Conservation (phyloP, 2,329 filamentous ascomycete species). For the Fusarium sp. region DNA sequence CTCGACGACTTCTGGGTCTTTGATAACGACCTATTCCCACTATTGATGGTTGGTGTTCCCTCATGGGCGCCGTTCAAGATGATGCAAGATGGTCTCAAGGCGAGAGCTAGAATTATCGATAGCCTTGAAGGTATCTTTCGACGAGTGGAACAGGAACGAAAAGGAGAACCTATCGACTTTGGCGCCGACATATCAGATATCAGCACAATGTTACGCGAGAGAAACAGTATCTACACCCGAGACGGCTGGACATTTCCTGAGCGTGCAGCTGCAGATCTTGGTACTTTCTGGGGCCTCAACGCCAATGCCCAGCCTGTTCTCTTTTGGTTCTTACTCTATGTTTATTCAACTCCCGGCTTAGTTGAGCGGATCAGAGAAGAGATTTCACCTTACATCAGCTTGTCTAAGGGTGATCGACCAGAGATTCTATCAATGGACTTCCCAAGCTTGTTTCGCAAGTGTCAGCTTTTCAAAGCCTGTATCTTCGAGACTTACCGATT, state of each 20-base stretch:
- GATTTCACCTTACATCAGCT: constrained; percentile 13
- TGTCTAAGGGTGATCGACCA: neutral
- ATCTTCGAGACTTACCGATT: constrained; percentile 43
- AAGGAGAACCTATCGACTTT: constrained; percentile 28
- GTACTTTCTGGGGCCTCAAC: constrained; percentile 40
- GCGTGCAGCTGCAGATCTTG: constrained; percentile 20
- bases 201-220: constrained; percentile 23
- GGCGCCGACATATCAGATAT: constrained; percentile 34
- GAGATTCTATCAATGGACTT: constrained; percentile 35
- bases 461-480: constrained; percentile 41
- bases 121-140: constrained; percentile 15
- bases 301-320: constrained; percentile 41
- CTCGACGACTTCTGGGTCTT: constrained; percentile 43
- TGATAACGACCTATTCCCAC: constrained; percentile 40
- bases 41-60: constrained; percentile 41
- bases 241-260: constrained; percentile 27
- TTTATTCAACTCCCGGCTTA: constrained; percentile 32
- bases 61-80: constrained; percentile 35
- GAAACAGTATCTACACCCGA: constrained; percentile 29
- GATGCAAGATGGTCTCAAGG: constrained; percentile 35
- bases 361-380: constrained; percentile 31
- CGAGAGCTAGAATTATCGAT: constrained; percentile 26
- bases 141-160: constrained; percentile 19
- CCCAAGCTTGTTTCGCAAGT: constrained; percentile 17
- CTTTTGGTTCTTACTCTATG: constrained; percentile 40